A percentile compares a stretch with the other conserved stretches of the same genome.
Evolutionary conservation across 1,139 yeast species (phyloP).

Genomic region (Arxiozyma heterogenica): DNA sequence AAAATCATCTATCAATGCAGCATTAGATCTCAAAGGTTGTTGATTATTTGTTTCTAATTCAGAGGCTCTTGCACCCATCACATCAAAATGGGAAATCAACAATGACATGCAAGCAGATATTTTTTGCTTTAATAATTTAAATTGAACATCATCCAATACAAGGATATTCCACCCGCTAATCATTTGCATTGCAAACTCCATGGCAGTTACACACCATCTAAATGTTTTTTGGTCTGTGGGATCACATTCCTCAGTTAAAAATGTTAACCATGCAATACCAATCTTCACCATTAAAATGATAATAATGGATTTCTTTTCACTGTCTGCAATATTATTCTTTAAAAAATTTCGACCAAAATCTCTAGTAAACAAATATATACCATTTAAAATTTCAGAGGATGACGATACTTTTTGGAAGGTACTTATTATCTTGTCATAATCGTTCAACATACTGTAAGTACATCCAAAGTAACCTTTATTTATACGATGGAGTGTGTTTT

Average conservation of each 20-base stretch:
- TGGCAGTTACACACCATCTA: constrained; percentile 91
- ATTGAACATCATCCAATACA: constrained; percentile 70
- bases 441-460: constrained; percentile 57
- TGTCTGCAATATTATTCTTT: constrained; percentile 50
- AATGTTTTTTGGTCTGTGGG: constrained; percentile 88
- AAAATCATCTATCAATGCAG: constrained; percentile 27
- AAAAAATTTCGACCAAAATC: constrained; percentile 76
- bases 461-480: constrained; percentile 62
- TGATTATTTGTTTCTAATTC: constrained; percentile 54
- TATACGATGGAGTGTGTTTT: constrained; percentile 60
- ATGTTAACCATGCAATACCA: constrained; percentile 85
- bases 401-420: constrained; percentile 43
- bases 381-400: constrained; percentile 69
- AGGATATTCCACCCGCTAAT: constrained; percentile 84
- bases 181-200: constrained; percentile 94
- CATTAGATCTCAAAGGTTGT: constrained; percentile 26
- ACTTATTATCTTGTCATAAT: constrained; percentile 47
- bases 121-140: constrained; percentile 59
- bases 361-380: constrained; percentile 68
- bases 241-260: constrained; percentile 87
- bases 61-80: constrained; percentile 89
- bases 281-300: constrained; percentile 66
- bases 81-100: constrained; percentile 89
- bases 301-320: constrained; percentile 51
- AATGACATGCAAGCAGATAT: constrained; percentile 94